These are phyloP conservation scores for Singerocomus inundabilis DNA, from an alignment of 1,284 basidiomycete genomes.

Conservation along the genomic window DNA sequence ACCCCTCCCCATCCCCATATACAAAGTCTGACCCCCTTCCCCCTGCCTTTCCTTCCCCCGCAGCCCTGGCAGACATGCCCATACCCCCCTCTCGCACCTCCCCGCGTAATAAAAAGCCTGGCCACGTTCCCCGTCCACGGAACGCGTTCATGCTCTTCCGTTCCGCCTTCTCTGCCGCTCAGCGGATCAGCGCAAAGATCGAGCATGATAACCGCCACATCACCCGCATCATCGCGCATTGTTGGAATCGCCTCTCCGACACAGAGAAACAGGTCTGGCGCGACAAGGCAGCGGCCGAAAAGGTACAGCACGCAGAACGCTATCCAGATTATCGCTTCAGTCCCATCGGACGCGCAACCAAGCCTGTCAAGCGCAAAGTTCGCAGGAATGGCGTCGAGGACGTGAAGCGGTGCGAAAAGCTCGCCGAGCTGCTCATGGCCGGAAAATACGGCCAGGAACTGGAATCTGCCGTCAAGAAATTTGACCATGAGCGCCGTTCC, in stretches of 20 bases:
- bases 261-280: conserved; percentile 50
- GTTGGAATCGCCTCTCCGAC: conserved; percentile 51
- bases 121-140: conserved; percentile 66
- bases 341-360: conserved; percentile 44
- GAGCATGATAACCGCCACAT: conserved; percentile 60
- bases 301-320: conserved; percentile 50
- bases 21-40: conserved; percentile 5
- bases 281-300: conserved; percentile 54
- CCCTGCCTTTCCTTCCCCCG: conserved; percentile 13
- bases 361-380: conserved; percentile 47
- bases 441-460: conserved; percentile 55
- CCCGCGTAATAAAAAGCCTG: conserved; percentile 32
- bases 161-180: conserved; percentile 59
- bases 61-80: conserved; percentile 27
- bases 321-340: conserved; percentile 59
- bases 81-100: conserved; percentile 29
- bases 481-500: conserved; percentile 22
- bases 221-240: conserved; percentile 51
- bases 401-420: conserved; percentile 46
- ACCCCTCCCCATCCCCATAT: conserved; percentile 13
- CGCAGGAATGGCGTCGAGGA: conserved; percentile 50
- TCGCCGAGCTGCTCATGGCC: conserved; percentile 52
- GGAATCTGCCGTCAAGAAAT: conserved; percentile 43
- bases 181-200: conserved; percentile 41
- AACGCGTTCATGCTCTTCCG: conserved; percentile 88